A percentile compares a stretch with the other conserved stretches of the same genome.
Evolutionary conservation across 1,139 yeast species (phyloP).

Genomic region (Zhuliangozyma blackwelliae): DNA sequence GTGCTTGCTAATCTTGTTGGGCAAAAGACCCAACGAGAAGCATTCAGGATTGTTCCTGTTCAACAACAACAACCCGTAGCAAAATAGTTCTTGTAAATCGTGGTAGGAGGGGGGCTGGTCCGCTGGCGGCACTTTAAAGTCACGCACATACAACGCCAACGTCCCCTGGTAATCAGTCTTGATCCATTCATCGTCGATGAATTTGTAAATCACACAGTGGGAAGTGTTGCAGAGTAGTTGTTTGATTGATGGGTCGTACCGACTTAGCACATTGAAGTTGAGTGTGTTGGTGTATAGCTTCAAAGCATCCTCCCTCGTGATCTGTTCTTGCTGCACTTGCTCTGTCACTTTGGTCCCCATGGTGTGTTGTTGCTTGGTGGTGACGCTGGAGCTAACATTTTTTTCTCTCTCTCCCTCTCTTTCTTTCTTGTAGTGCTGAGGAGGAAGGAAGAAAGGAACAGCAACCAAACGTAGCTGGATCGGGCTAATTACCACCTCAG

Average conservation of each 20-base stretch:
- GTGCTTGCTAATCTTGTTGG: slow-evolving; percentile 48
- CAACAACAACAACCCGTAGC: slow-evolving; percentile 74
- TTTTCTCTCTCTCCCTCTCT: too few species aligned
- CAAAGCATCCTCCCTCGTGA: slow-evolving; percentile 33
- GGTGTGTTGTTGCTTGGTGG: not conserved
- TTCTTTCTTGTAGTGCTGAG: too few species aligned
- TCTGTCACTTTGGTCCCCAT: slow-evolving; percentile 5
- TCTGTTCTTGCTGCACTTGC: slow-evolving; percentile 11
- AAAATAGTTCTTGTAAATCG: slow-evolving; percentile 51
- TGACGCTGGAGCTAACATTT: too few species aligned
- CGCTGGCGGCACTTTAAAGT: slow-evolving; percentile 34
- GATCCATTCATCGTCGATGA: slow-evolving; percentile 73
- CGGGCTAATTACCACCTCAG: too few species aligned
- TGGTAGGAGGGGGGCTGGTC: slow-evolving; percentile 21
- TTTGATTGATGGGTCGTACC: slow-evolving; percentile 78
- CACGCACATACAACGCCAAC: slow-evolving; percentile 71
- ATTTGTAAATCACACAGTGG: slow-evolving; percentile 76
- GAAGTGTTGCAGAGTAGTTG: slow-evolving; percentile 73
- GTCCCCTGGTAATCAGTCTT: slow-evolving; percentile 81
- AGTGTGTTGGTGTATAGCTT: slow-evolving; percentile 66
- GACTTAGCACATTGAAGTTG: slow-evolving; percentile 74
- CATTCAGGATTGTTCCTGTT: slow-evolving; percentile 75
- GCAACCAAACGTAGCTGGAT: too few species aligned
- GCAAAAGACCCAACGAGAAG: slow-evolving; percentile 74
- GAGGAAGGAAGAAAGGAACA: too few species aligned